Evolutionary conservation across 73 alveolate genomes (phyloP), one percentile per base, ranked within the genome.

Genomic region (Effrenium voratum): DNA sequence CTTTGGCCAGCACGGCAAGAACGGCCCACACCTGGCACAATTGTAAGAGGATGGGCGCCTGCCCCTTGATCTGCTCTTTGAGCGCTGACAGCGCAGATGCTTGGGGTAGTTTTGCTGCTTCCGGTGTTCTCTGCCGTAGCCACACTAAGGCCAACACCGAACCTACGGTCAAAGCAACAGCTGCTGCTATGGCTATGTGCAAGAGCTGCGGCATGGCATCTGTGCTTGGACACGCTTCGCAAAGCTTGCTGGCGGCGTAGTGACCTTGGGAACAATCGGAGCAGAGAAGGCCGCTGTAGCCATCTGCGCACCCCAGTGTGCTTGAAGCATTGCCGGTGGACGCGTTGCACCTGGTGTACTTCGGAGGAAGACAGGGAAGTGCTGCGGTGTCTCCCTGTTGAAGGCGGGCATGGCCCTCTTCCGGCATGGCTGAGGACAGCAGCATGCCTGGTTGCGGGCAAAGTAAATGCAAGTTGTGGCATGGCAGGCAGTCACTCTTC

Each of bases 1-100:
- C 87, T 26, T 76, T 44, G 24, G 40, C 6, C 36, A 76, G 40
- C 24, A 44, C 19, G 34, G 60, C 59, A 10, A 76, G 87, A 43
- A 76, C 87, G 26, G 59, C 87, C 87, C 87, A 76, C 2, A 76
- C 60, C 87, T 76, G 87, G 41, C 87, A 76, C 55, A 43, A 16
- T 38, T 76, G 87, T 59, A 76, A 41, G 24, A 76, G 87, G 36
- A 76, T 76, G 13, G 87, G 60, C 40, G 59, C 87, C 60, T 76
- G 87, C 3, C 6, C 34, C n/a, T 41, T 15, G 59, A 76, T 6
- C 60, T 76, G 87, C 3, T 76, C 82, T 40, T 72, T 72, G 34
- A 32, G 8, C n/a, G n/a, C n/a, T n/a, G n/a, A n/a, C n/a, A n/a
- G n/a, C 1, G 50, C 49, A 8, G 4, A 13, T 19, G n/a, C n/a